Base-by-base conservation (phyloP, 768 basidiomycete genomes). In the Lactarius vividus region DNA sequence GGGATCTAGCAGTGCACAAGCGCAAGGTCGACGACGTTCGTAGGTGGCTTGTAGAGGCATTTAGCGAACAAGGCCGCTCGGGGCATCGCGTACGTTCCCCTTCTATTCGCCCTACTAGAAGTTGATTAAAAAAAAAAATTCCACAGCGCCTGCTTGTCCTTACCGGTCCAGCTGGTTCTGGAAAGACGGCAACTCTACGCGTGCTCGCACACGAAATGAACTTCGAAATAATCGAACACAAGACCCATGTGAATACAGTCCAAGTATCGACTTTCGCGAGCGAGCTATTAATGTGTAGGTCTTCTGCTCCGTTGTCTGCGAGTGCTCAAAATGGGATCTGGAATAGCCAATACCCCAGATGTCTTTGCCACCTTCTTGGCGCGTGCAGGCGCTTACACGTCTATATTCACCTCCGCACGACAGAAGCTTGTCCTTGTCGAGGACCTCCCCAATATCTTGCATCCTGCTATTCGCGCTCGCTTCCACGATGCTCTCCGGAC, bases 361-460 rank as follows among this genome's bases (percentile, higher is more conserved):
- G 93, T 91, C 76, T 92, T 93, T 69, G 83, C 86, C 65, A 79
- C 84, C 8, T 97, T 92, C 75, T 79, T 97, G 39, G 83, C 81
- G 20, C 86, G 90, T 44, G 89, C 90, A 1, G 79, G 84, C 20
- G 81, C 79, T 4, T 90, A 88, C 71, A 78, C 78, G 26, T 82
- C 81, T 55, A 74, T 92, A 29, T 86, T 88, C 67, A 60, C 57
- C 16, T 37, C 57, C 4, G 23, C 39, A 10, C 60, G 53, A 35
- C 66, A 58, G 78, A 77, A 69, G 39, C 72, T 96, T 7, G 82
- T 98, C 60, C 85, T 98, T 4, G 79, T 97, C 9, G 93, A 96
- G 76, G 91, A 96, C 63, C 82, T 99, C 1, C 97, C 96, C 0
- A 98, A 98, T 73, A 85, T 98, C 62, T 79, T 93, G 5, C 93